phyloP scores from a whole-genome alignment of 2,329 filamentous ascomycete species.

The Venturia asperata region DNA sequence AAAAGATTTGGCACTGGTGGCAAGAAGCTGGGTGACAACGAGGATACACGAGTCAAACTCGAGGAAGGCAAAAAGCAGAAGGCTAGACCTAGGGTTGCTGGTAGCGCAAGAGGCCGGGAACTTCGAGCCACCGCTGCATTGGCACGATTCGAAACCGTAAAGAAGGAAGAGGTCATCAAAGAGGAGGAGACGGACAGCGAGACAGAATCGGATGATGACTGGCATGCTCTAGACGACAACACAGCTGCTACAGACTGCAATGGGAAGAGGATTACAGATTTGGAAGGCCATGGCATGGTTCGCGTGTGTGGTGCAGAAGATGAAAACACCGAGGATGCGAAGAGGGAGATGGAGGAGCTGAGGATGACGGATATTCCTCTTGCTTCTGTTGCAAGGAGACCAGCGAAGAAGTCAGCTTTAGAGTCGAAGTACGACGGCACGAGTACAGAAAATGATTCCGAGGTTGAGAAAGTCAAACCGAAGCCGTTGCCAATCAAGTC shows the following conservation, averaged over 20 bases:
- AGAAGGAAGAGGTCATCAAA: conserved; percentile 37
- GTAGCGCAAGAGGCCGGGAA: conserved; percentile 66
- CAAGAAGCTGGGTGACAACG: conserved; percentile 61
- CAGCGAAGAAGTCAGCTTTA: conserved; percentile 16
- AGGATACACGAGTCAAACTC: conserved; percentile 55
- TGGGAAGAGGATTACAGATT: conserved; percentile 57
- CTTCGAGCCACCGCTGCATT: conserved; percentile 69
- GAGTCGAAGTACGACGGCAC: background rate
- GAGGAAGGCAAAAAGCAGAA: conserved; percentile 57
- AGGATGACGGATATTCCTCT: conserved; percentile 36
- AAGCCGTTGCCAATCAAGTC: background rate
- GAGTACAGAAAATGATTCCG: conserved; percentile 3
- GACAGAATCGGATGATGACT: conserved; percentile 29
- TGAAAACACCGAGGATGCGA: conserved; percentile 46
- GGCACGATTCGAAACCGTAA: conserved; percentile 56
- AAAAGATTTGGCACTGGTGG: conserved; percentile 73
- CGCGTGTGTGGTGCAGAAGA: conserved; percentile 68
- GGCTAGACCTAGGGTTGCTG: conserved; percentile 65
- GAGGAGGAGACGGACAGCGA: conserved; percentile 28
- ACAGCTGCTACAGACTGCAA: conserved; percentile 58
- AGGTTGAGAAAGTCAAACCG: background rate
- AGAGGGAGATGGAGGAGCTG: conserved; percentile 62
- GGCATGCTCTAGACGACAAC: conserved; percentile 25
- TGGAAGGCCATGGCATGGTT: conserved; percentile 59
- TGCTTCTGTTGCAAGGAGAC: conserved; percentile 16